Percentiles rank a stretch among this genome's conserved stretches.
phyloP scores from a whole-genome alignment of 1,139 yeast species.

The Meyerozyma athensensis region DNA sequence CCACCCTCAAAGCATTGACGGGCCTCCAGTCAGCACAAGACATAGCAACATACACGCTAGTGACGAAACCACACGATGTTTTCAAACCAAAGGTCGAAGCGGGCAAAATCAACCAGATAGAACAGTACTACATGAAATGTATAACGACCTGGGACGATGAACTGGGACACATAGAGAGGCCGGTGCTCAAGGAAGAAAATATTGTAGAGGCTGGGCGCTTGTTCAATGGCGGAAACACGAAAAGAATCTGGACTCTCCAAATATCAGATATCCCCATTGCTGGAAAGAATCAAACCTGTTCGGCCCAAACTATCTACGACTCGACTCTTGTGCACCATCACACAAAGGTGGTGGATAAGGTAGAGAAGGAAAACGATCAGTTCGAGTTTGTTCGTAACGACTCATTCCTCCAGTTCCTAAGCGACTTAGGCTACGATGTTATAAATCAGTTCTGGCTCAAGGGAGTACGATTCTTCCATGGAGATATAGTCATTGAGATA shows the following conservation, averaged over 20 bases:
- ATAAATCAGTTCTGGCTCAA: constrained; percentile 63
- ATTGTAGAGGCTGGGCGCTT: constrained; percentile 24
- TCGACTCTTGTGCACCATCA: constrained; percentile 53
- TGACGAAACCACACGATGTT: constrained; percentile 38
- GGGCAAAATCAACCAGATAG: constrained; percentile 47
- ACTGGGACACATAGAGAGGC: constrained; percentile 23
- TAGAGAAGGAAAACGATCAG: constrained; percentile 3
- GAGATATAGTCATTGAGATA: constrained; percentile 58
- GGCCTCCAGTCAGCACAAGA: constrained; percentile 37
- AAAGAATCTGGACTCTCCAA: constrained; percentile 58
- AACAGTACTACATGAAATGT: constrained; percentile 44
- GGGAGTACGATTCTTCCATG: constrained; percentile 63
- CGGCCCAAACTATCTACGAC: constrained; percentile 65
- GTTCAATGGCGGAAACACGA: constrained; percentile 25
- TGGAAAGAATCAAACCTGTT: constrained; percentile 64
- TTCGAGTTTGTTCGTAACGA: constrained; percentile 19
- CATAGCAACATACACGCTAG: constrained; percentile 40
- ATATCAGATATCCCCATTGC: constrained; percentile 83
- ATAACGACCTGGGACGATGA: constrained; percentile 38
- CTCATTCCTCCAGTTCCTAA: constrained; percentile 46
- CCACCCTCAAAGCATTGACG: constrained; percentile 43
- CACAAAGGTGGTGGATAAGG: constrained; percentile 16
- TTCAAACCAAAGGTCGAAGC: constrained; percentile 47
- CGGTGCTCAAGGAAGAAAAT: constrained; percentile 19
- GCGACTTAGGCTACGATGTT: constrained; percentile 66